Evolutionary conservation across 2,329 filamentous ascomycete genomes (phyloP).

Genomic region (Pyrenophora graminea): DNA sequence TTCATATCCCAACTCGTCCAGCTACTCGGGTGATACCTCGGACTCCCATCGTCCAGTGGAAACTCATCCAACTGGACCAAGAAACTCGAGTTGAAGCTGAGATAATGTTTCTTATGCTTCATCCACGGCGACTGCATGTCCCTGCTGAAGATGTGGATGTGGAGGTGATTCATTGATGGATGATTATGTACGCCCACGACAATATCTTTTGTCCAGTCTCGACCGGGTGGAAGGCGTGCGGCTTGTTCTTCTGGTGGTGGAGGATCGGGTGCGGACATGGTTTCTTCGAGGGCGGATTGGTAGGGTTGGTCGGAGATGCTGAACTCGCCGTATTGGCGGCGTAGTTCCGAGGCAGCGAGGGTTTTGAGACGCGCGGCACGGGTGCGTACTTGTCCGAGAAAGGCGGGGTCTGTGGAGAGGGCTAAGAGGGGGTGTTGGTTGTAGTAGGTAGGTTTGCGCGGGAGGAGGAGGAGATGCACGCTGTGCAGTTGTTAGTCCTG

Average conservation of each 20-base stretch:
- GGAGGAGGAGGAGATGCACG: constrained; percentile 86
- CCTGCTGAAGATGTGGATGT: constrained; percentile 82
- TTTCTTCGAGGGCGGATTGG: constrained; percentile 55
- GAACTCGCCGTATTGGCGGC: constrained; percentile 65
- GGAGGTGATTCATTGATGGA: constrained; percentile 90
- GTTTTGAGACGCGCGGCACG: constrained; percentile 65
- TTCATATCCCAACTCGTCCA: constrained; percentile 69
- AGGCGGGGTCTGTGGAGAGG: constrained; percentile 66
- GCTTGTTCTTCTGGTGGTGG: constrained; percentile 50
- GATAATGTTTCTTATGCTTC: constrained; percentile 86
- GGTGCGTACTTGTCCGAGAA: constrained; percentile 65
- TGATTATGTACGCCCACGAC: constrained; percentile 80
- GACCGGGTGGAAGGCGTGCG: constrained; percentile 60
- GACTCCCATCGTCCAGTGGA: constrained; percentile 70
- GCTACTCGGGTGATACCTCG: constrained; percentile 61
- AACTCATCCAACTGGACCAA: constrained; percentile 79
- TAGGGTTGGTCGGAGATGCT: constrained; percentile 68
- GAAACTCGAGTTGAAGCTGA: constrained; percentile 86
- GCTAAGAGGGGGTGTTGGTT: constrained; percentile 76
- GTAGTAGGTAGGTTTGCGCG: constrained; percentile 66
- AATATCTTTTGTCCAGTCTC: constrained; percentile 79
- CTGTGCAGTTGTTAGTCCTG: constrained; percentile 40
- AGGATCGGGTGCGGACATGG: constrained; percentile 54
- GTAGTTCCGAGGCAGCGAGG: constrained; percentile 75
- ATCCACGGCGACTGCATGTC: constrained; percentile 76